These are phyloP conservation scores for Vaccinium myrtillus DNA, from an alignment of 148 eudicot species.

Conservation along the genomic window DNA sequence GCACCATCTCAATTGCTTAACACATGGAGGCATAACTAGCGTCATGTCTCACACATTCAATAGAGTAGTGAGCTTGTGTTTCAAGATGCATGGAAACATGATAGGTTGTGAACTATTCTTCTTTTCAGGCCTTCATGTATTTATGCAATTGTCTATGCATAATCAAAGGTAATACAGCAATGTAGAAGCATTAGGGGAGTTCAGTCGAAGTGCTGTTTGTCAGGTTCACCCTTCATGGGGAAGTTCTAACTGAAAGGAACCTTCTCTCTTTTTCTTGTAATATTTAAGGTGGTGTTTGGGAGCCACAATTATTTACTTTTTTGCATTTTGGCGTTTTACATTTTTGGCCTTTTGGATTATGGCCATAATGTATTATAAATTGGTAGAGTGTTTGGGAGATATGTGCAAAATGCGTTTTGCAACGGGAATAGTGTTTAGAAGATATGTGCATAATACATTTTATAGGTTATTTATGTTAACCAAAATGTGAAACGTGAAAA, in stretches of 20 bases:
- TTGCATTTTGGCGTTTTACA: too few relatives aligned
- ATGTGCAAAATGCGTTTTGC: too few relatives aligned
- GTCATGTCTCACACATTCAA: neutral
- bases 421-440: too few relatives aligned
- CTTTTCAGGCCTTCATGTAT: neutral
- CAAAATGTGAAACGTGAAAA: too few relatives aligned
- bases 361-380: too few relatives aligned
- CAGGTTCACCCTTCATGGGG: neutral
- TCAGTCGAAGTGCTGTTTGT: neutral
- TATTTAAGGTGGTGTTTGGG: neutral
- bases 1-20: neutral
- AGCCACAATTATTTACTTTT: too few relatives aligned
- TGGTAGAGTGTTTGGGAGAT: too few relatives aligned
- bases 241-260: neutral
- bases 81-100: neutral
- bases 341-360: too few relatives aligned
- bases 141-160: neutral
- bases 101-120: neutral
- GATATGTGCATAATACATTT: too few relatives aligned
- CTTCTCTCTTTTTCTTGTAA: neutral
- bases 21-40: neutral
- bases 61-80: neutral
- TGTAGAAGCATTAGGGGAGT: conserved; percentile 15
- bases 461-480: too few relatives aligned
- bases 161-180: neutral